These are phyloP conservation scores for Helicostylum pulchrum DNA, from an alignment of 192 early-diverging fungal genomes.

Conservation along the genomic window DNA sequence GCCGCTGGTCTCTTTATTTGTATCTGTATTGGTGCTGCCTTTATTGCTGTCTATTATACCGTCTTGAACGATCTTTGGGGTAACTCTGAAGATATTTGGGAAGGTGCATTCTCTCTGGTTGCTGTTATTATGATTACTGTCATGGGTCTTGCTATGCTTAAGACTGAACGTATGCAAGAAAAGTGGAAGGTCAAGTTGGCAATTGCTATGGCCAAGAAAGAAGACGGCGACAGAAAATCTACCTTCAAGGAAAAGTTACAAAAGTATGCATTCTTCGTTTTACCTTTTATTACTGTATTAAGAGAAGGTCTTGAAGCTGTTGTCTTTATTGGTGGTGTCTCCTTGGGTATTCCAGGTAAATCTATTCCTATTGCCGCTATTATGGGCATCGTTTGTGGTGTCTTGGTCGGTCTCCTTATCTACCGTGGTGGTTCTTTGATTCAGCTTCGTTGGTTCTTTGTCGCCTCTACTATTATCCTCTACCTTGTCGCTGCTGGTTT, in stretches of 20 bases:
- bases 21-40: conserved; percentile 66
- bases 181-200: conserved; percentile 60
- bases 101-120: conserved; percentile 80
- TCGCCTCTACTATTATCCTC: conserved; percentile 64
- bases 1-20: conserved; percentile 62
- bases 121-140: conserved; percentile 74
- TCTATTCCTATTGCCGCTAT: conserved; percentile 82
- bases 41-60: conserved; percentile 79
- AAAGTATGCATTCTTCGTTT: conserved; percentile 69
- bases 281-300: conserved; percentile 81
- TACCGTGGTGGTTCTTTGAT: conserved; percentile 69
- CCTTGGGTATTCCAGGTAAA: conserved; percentile 35
- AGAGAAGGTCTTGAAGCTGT: conserved; percentile 89
- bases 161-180: conserved; percentile 63
- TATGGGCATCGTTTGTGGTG: conserved; percentile 65
- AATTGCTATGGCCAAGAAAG: conserved; percentile 23
- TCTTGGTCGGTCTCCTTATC: conserved; percentile 67
- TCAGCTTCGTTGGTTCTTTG: conserved; percentile 77
- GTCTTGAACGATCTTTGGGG: conserved; percentile 52
- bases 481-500: conserved; percentile 84
- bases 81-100: conserved; percentile 78
- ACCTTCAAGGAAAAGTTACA: conserved; percentile 18
- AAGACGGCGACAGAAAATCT: background rate
- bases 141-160: conserved; percentile 82
- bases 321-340: conserved; percentile 82